Base-by-base conservation (phyloP, 1,139 yeast genomes). In the Geotrichum bryndzae region DNA sequence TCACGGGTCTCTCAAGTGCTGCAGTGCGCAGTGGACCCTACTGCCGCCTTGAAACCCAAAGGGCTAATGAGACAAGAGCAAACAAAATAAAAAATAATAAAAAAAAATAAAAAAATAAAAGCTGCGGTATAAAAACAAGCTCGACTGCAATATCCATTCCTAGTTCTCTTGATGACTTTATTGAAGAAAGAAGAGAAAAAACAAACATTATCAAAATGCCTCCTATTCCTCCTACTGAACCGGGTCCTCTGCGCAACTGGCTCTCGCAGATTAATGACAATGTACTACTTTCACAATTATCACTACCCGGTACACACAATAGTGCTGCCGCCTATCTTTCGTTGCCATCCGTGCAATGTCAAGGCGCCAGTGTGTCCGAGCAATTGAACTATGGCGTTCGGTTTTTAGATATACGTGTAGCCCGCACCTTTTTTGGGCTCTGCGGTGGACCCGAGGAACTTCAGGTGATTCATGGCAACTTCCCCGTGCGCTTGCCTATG, bases 271-370 rank as follows among this genome's bases (percentile, higher is more conserved):
- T 87, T 63, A 74, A 77, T 63, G 89, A 86, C 72, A 78, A 84
- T 72, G 77, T 80, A 52, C 70, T 71, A 51, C 66, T 88, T 57
- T 78, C 87, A 7, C 76, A 80, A 66, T 78, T 88, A 63, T 79
- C 92, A 0, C 79, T 88, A 62, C 91, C 95, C 5, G 96, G 95
- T 18, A 87, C 95, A 22, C 96, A 88, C 76, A 88, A 88, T 70
- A 48, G 57, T 23, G 80, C 90, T 41, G 94, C 95, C 11, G 83
- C 83, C 69, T 86, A 86, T 72, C 76, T 82, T n/a, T 87, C 94
- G 0, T 78, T 87, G 59, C 94, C 94, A 25, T 84, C 90, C 0
- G 94, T 88, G 45, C 87, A 85, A 72, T 88, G 96, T 73, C 96
- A 88, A 72, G 89, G 85, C 25, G 83, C 78, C 10, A 74, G 83